Evolutionary conservation across 257 asterid species (phyloP).

Genomic region (Petunia axillaris): DNA sequence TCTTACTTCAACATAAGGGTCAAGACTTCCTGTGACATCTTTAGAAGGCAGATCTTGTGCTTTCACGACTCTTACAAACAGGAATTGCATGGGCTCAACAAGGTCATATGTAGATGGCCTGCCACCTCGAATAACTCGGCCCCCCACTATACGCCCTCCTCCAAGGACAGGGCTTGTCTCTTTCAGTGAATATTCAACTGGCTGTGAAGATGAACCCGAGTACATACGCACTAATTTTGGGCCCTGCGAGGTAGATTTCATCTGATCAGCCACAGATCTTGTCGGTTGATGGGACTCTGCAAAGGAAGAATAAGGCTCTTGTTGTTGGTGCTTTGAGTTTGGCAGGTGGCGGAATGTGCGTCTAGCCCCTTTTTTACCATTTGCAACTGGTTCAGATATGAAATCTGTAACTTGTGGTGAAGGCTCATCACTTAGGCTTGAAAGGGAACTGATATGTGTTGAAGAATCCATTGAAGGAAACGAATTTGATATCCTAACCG

Average conservation of each 20-base stretch:
- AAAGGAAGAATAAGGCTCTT: constrained; percentile 36
- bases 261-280: constrained; percentile 49
- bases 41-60: constrained; percentile 79
- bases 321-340: constrained; percentile 41
- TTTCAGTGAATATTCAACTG: constrained; percentile 61
- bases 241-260: constrained; percentile 57
- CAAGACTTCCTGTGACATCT: constrained; percentile 75
- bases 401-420: constrained; percentile 35
- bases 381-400: constrained; percentile 28
- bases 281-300: constrained; percentile 40
- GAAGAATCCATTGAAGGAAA: constrained; percentile 49
- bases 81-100: constrained; percentile 93
- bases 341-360: constrained; percentile 58
- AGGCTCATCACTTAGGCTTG: constrained; percentile 39
- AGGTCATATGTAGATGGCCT: constrained; percentile 71
- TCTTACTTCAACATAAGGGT: constrained; percentile 85
- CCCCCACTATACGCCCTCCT: constrained; percentile 76
- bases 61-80: constrained; percentile 79
- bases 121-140: constrained; percentile 58
- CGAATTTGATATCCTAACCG: constrained; percentile 51
- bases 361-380: constrained; percentile 47
- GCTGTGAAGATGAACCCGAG: constrained; percentile 56
- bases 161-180: constrained; percentile 92
- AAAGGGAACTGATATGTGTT: constrained; percentile 40
- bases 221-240: constrained; percentile 46